These are phyloP conservation scores for Solanum chmielewskii DNA, from an alignment of 257 asterid species.

Conservation along the genomic window DNA sequence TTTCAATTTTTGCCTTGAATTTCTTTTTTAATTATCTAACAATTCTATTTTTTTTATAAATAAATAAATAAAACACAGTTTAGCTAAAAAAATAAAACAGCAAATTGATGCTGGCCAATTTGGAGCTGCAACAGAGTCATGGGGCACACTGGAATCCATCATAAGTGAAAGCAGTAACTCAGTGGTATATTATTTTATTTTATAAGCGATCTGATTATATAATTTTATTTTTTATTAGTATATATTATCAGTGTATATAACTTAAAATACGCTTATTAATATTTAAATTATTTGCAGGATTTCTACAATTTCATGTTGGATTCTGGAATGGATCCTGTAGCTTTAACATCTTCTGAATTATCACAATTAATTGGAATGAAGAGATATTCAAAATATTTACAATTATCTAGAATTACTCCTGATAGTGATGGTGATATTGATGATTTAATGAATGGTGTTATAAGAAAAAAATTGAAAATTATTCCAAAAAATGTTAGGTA, in stretches of 20 bases:
- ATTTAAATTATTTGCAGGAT: slow-evolving; percentile 32
- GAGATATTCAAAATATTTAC: slow-evolving; percentile 56
- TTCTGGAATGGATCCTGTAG: slow-evolving; percentile 54
- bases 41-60: neutral
- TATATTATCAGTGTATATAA: neutral
- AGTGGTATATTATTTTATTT: slow-evolving; percentile 36
- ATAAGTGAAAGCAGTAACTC: slow-evolving; percentile 38
- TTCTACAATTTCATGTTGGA: slow-evolving; percentile 87
- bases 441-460: slow-evolving; percentile 60
- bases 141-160: slow-evolving; percentile 46
- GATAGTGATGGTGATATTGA: slow-evolving; percentile 46
- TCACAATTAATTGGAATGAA: slow-evolving; percentile 27
- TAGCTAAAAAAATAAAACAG: slow-evolving; percentile 46
- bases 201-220: neutral
- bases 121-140: slow-evolving; percentile 52
- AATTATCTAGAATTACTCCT: slow-evolving; percentile 31
- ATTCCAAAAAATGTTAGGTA: slow-evolving; percentile 53
- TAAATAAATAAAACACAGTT: slow-evolving; percentile 26
- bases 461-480: slow-evolving; percentile 67
- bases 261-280: neutral
- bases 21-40: neutral
- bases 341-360: slow-evolving; percentile 41
- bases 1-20: neutral
- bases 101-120: slow-evolving; percentile 41
- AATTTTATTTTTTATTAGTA: neutral